These are phyloP conservation scores for Eucalyptus cladocalyx DNA, from an alignment of 345 rosid species.

Conservation along the genomic window DNA sequence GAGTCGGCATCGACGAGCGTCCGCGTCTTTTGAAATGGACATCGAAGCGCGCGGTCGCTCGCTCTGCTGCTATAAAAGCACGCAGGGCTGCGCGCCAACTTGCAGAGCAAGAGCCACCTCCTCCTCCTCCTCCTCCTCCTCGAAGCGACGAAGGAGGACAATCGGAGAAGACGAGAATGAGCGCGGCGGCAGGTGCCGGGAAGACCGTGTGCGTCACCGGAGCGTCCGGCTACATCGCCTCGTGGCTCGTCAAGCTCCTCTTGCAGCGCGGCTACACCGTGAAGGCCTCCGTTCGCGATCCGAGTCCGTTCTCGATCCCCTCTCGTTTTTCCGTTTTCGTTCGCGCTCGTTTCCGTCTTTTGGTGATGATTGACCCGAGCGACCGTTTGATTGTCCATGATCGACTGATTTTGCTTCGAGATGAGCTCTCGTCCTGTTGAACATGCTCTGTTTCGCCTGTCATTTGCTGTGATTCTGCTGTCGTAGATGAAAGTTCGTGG, in stretches of 20 bases:
- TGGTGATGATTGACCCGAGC: neutral
- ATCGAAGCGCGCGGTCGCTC: neutral
- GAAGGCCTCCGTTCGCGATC: slow-evolving; percentile 83
- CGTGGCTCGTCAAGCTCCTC: slow-evolving; percentile 82
- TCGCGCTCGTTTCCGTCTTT: neutral
- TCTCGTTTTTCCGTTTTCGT: neutral
- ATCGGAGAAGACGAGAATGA: slow-evolving; percentile 11
- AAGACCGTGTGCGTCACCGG: slow-evolving; percentile 79
- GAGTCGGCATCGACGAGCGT: neutral
- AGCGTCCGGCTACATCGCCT: slow-evolving; percentile 85
- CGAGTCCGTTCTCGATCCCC: slow-evolving; percentile 28
- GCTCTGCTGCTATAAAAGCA: neutral
- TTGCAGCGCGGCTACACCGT: slow-evolving; percentile 66
- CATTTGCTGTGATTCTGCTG: too few species aligned
- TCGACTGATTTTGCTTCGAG: neutral
- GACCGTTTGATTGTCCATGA: neutral
- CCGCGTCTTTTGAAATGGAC: neutral
- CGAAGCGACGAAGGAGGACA: neutral
- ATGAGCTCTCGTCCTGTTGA: too few species aligned
- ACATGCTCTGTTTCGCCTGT: too few species aligned
- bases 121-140: neutral
- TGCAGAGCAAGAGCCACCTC: neutral
- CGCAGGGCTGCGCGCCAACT: neutral
- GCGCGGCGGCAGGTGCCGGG: slow-evolving; percentile 22
- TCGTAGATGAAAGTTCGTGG: too few species aligned